Evolutionary conservation across 805 yeast species (phyloP).

Genomic region (Ogataea haglerorum): DNA sequence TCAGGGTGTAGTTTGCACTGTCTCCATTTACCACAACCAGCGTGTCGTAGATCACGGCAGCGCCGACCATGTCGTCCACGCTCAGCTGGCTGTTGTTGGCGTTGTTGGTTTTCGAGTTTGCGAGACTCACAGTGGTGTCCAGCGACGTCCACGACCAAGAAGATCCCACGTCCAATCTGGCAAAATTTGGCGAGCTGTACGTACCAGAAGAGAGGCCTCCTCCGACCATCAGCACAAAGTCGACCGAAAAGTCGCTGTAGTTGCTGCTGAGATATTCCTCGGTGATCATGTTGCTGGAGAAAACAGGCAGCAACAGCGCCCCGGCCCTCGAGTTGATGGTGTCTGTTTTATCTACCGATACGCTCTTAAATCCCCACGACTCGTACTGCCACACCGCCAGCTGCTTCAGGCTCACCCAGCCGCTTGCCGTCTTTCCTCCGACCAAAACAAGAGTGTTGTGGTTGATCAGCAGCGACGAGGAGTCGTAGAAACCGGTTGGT

Average conservation of each 20-base stretch:
- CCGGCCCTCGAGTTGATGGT: conserved; percentile 50
- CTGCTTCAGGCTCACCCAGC: conserved; percentile 74
- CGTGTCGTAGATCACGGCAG: conserved; percentile 49
- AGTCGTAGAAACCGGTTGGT: conserved; percentile 56
- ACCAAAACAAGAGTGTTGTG: conserved; percentile 50
- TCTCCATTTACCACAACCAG: conserved; percentile 40
- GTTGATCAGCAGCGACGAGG: conserved; percentile 41
- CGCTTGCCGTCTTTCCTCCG: conserved; percentile 61
- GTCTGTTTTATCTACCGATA: conserved; percentile 31
- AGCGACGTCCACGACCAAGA: conserved; percentile 45
- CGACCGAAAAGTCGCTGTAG: conserved; percentile 33
- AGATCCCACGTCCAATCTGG: conserved; percentile 36
- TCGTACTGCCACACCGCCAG: conserved; percentile 68
- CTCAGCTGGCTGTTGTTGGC: conserved; percentile 23
- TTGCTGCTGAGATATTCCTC: conserved; percentile 23
- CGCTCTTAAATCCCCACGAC: conserved; percentile 60
- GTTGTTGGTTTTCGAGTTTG: conserved; percentile 24
- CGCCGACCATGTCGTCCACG: conserved; percentile 39
- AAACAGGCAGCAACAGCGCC: conserved; percentile 55
- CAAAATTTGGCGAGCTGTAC: conserved; percentile 41
- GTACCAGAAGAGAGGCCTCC: conserved; percentile 44
- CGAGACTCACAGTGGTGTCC: conserved; percentile 24
- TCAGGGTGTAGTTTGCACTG: conserved; percentile 30
- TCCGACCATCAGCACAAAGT: conserved; percentile 54
- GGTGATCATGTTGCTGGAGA: conserved; percentile 29